Evolutionary conservation across 345 rosid genomes (phyloP), one percentile per base, ranked within the genome.

Genomic region (Populus simonii): DNA sequence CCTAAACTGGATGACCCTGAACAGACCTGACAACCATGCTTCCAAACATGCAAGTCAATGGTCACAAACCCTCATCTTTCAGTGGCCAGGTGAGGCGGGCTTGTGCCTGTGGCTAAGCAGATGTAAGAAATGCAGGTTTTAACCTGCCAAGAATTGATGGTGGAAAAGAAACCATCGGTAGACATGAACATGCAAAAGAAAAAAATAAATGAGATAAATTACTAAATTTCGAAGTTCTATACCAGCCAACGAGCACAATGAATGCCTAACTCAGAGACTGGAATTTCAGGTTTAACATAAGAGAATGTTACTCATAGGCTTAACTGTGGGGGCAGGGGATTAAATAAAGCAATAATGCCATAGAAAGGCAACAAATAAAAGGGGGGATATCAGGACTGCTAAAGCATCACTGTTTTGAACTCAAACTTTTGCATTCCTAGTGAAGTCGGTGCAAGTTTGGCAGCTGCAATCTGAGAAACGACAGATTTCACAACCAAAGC

Each of bases 381-480:
- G 23, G 53, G n/a, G 59, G 22, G 47, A 68, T 62, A 67, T 36
- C 29, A 29, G 17, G 11, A 20, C 18, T 33, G 47, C 25, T 9
- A 38, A 51, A 70, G 66, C 72, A 75, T 43, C 59, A 18, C 20
- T 53, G 7, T 23, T 43, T 31, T 53, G 23, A 13, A 39, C 74
- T 89, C 82, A 90, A 70, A 83, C 81, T 84, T 82, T 86, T 29
- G 90, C 88, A 39, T 92, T 92, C 75, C 88, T 86, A 2, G 93
- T 92, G 85, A 94, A 94, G 85, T 96, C 99, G 0, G 78, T 85
- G 90, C 99, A 96, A 51, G 92, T 93, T 88, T 94, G 99, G 92
- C 97, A 96, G 86, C 84, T 89, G 85, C 99, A 96, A 59, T 96
- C 97, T 0, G 91, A 72, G 88, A 92, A 93, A 15, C 98, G 96